Percentiles rank a stretch among this genome's conserved stretches.
phyloP scores from a whole-genome alignment of 345 rosid genomes.

The Diplotaxis tenuifolia region DNA sequence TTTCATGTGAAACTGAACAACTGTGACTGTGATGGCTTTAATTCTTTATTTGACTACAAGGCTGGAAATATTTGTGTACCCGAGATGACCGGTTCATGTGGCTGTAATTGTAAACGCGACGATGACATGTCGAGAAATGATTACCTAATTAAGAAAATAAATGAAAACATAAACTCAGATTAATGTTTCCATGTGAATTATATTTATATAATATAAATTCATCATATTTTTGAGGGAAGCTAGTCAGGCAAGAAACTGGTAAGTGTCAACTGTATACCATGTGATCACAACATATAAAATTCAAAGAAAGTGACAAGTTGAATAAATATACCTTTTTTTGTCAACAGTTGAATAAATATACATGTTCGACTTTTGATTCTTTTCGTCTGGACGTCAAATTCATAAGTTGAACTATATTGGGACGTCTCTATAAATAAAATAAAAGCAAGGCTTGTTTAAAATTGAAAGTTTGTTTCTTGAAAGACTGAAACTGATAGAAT shows the following conservation, averaged over 20 bases:
- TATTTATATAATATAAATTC: too few species aligned
- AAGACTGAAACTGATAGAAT: not conserved
- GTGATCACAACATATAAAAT: slow-evolving; percentile 19
- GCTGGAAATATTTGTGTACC: not conserved
- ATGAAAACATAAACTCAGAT: not conserved
- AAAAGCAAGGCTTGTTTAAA: not conserved
- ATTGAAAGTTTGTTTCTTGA: not conserved
- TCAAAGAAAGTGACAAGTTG: not conserved
- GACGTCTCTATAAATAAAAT: not conserved
- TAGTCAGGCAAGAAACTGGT: slow-evolving; percentile 12
- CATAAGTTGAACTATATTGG: not conserved
- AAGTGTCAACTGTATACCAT: slow-evolving; percentile 7
- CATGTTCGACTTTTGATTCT: slow-evolving; percentile 9
- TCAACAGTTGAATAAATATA: slow-evolving; percentile 4
- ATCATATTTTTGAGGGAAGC: not conserved
- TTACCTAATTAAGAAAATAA: not conserved
- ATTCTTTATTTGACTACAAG: slow-evolving; percentile 21
- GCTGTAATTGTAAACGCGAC: slow-evolving; percentile 2
- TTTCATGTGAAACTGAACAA: slow-evolving; percentile 25
- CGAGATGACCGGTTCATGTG: slow-evolving; percentile 13
- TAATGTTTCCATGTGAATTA: too few species aligned
- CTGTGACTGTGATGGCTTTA: not conserved
- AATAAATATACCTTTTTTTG: too few species aligned
- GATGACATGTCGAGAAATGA: slow-evolving; percentile 10
- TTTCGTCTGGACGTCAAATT: not conserved